Evolutionary conservation across 129 eudicot species (phyloP), one percentile per base, ranked within the genome.

Genomic region (Saussurea involucrata): DNA sequence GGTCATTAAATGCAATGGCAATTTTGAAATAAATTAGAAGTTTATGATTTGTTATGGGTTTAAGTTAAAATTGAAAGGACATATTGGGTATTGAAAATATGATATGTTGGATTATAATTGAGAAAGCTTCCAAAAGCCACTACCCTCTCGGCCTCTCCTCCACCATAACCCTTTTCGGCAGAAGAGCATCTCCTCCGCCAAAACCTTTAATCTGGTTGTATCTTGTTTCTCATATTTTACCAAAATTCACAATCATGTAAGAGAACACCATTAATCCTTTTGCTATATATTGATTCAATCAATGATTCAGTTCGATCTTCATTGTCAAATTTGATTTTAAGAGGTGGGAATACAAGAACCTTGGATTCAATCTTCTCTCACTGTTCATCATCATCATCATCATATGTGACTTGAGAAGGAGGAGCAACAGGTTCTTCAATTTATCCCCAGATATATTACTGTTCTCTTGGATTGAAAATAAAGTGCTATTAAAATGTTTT

Each of bases 351-450:
- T 68, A 81, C 86, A 25, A 94, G 84, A 87, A 94, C 97, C 40
- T 20, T 95, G 58, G 98, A 95, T 76, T 86, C 96, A 71, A 85
- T 95, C 34, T 95, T 95, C 78, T 86, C 93, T 9, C 78, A 79
- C 74, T 85, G 83, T 74, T 83, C 73, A 32, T 21, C 81, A 24
- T 77, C n/a, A n/a, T n/a, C n/a, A n/a, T n/a, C 90, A 17, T 72
- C 85, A 33, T 73, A n/a, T n/a, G n/a, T n/a, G n/a, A n/a, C n/a
- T n/a, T n/a, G 66, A n/a, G 87, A 36, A 71, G 68, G 8, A 64
- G 75, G 86, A 80, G 85, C 87, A 12, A 33, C 85, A 68, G 96
- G 96, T 72, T 86, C 94, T 20, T 89, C 96, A 1, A 84, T 89
- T 1, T 94, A 94, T 53, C 86, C 81, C 22, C 73, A 79, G n/a